Base-by-base conservation (phyloP, 768 basidiomycete genomes). In the Tylopilus vinaceipallidus region DNA sequence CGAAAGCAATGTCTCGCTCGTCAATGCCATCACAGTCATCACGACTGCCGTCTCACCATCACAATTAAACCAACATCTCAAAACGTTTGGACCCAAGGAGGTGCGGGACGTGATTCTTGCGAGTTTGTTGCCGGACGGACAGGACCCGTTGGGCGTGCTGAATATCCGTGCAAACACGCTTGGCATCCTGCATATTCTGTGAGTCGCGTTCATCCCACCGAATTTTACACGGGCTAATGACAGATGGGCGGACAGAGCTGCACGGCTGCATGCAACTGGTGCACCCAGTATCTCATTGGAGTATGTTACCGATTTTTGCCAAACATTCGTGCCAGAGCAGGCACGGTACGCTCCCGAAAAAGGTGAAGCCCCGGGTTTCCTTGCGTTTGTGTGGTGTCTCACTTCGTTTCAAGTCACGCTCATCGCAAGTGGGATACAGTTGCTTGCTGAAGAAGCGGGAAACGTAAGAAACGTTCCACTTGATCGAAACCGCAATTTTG, bases 171-270 rank as follows among this genome's bases (percentile, higher is more conserved):
- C 58, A 26, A 78, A 88, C 62, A 84, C 87, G 1, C 64, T 91
- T 3, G 85, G 82, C 0, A 76, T 82, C 35, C 65, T 91, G 35
- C 86, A 82, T 57, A 87, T 92, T 37, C 62, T 92, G 89, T 91
- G 56, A 69, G 86, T 73, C 26, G 17, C 16, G 34, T 19, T 6
- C 2, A 17, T 34, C 29, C 17, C 6, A 26, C 6, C 6, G 11
- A 24, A 20, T 5, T 4, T 8, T 5, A n/a, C n/a, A 38, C 27
- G 10, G 6, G 23, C 22, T 27, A 2, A 20, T 14, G 32, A 16
- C 26, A 3, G 1, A 14, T 34, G 24, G 17, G 17, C 3, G 17
- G 12, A 20, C 45, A 89, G 87, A 51, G 80, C 81, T 6, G 84
- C 86, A 23, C 75, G 87, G 58, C 56, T 88, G 57, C 67, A 67